Percentiles rank a stretch among this genome's conserved stretches.
Conservation (phyloP, 2,329 filamentous ascomycete genomes). For the Dryadomyces quercivorus region DNA sequence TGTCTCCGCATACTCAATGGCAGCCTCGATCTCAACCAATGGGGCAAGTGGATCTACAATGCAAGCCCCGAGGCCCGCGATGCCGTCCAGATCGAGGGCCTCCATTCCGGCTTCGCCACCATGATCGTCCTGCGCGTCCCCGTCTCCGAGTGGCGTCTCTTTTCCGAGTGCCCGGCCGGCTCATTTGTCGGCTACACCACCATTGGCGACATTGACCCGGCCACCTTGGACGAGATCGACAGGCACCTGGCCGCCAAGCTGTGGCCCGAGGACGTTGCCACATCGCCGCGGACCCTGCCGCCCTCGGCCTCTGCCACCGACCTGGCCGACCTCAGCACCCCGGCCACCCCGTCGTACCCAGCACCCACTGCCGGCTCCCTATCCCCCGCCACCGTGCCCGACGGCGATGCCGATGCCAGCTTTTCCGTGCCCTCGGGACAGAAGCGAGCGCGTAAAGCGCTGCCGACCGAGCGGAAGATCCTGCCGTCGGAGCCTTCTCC, state of each 20-base stretch:
- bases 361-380: background rate
- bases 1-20: slow-evolving; percentile 10
- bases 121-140: slow-evolving; percentile 12
- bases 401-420: background rate
- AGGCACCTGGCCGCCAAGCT: slow-evolving; percentile 9
- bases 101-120: slow-evolving; percentile 10
- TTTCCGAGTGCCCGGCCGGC: slow-evolving; percentile 9
- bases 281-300: background rate
- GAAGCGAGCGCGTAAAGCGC: slow-evolving; percentile 9
- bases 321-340: background rate
- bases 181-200: slow-evolving; percentile 11
- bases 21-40: slow-evolving; percentile 6
- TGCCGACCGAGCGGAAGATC: slow-evolving; percentile 11
- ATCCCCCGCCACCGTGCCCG: background rate
- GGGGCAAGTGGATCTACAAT: slow-evolving; percentile 12
- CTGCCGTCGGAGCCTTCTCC: slow-evolving; percentile 6
- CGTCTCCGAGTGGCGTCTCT: slow-evolving; percentile 6
- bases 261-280: slow-evolving; percentile 1
- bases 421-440: background rate
- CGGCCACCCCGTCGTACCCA: background rate
- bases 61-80: slow-evolving; percentile 5
- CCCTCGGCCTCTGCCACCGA: background rate
- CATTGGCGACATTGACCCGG: slow-evolving; percentile 5
- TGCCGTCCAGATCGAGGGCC: slow-evolving; percentile 9
- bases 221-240: slow-evolving; percentile 7